Base-by-base conservation (phyloP, 2,329 filamentous ascomycete genomes). In the Metarhizium sp. region DNA sequence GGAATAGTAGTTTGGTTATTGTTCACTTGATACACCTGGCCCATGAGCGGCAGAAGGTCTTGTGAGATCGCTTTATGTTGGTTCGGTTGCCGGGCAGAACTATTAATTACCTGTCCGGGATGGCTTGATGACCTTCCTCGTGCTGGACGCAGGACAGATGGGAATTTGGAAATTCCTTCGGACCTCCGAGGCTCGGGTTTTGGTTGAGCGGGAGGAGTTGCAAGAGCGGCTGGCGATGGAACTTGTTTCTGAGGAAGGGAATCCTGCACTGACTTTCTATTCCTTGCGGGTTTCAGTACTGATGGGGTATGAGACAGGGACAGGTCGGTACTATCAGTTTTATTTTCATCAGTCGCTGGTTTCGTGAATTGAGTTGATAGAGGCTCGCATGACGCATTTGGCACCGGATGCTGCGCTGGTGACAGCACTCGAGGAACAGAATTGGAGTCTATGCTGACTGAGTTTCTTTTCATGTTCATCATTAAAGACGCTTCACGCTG, bases 401-500 rank as follows among this genome's bases (percentile, higher is more conserved):
- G 50, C 40, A 46, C 38, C 0, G 61, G 58, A 14, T 61, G 54
- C 16, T 62, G 50, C 20, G 63, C 59, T 1, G 62, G 64, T n/a
- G 62, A 60, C 1, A 67, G 58, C 1, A 60, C 58, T 46, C 58
- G 55, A 16, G 65, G 64, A 13, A 61, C 59, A n/a, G 58, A 57
- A 14, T 57, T 51, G 5, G 57, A 59, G 2, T 60, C 55, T 4
- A 67, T 57, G 36, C 61, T 56, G 14, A 60, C 54, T 4, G 61
- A 59, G 5, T 56, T 55, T 8, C 62, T 56, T 18, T 61, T 64
- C 10, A 54, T 11, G 7, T 61, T 63, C 47, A 61, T 57, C 56
- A 64, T 61, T 16, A 68, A 52, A 0, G 63, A 63, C 0, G 54
- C 61, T 2, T 64, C 63, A 4, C 63, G 64, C 14, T 66, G 63